phyloP scores from a whole-genome alignment of 1,139 yeast species.

The Kazachstania sp. region DNA sequence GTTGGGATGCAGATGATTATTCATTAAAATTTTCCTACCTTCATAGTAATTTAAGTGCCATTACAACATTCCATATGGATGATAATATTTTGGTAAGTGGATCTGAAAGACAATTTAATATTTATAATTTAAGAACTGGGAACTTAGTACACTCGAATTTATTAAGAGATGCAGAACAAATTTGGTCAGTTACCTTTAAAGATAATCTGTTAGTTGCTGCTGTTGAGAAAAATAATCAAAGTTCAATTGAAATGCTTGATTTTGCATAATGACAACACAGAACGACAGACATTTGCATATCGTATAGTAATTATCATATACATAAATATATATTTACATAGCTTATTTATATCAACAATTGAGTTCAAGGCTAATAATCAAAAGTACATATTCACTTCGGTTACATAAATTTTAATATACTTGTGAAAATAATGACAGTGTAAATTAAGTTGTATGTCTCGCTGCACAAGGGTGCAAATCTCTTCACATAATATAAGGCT shows the following conservation, averaged over 20 bases:
- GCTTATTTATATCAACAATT: too few species aligned
- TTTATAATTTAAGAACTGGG: slow-evolving; percentile 82
- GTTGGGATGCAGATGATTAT: slow-evolving; percentile 87
- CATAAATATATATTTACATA: too few species aligned
- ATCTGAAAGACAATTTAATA: slow-evolving; percentile 68
- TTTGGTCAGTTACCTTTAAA: slow-evolving; percentile 93
- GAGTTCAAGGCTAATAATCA: too few species aligned
- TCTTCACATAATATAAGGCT: too few species aligned
- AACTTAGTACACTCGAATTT: slow-evolving; percentile 60
- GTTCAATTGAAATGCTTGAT: slow-evolving; percentile 73
- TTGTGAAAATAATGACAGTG: too few species aligned
- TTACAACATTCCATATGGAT: slow-evolving; percentile 89
- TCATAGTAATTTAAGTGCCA: slow-evolving; percentile 81
- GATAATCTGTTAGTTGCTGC: slow-evolving; percentile 85
- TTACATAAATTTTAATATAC: too few species aligned
- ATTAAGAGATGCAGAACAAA: slow-evolving; percentile 69
- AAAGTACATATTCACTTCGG: too few species aligned
- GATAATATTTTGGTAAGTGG: slow-evolving; percentile 83
- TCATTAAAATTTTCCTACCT: slow-evolving; percentile 59
- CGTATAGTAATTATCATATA: too few species aligned
- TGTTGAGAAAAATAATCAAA: slow-evolving; percentile 59
- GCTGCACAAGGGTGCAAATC: too few species aligned
- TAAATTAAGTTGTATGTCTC: too few species aligned
- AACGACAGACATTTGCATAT: too few species aligned
- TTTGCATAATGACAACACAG: slow-evolving; percentile 36